Conservation (phyloP, 129 eudicot species). For the Flaveria linearis region DNA sequence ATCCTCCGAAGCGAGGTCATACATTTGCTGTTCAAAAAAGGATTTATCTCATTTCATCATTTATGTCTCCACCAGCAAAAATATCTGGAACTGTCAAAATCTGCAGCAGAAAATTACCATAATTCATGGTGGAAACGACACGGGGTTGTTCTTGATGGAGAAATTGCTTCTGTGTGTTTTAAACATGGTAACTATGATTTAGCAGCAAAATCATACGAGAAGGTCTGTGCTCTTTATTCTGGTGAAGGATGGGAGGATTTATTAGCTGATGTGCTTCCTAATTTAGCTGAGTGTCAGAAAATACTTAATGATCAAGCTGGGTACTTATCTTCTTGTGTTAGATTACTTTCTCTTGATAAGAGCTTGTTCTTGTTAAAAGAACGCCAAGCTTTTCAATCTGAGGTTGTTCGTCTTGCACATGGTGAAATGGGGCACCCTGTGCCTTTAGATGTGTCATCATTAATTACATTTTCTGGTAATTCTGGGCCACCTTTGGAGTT, state of each 20-base stretch:
- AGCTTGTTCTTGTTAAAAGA: slow-evolving; percentile 76
- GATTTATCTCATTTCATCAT: not conserved
- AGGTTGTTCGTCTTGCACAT: slow-evolving; percentile 90
- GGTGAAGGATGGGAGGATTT: slow-evolving; percentile 98
- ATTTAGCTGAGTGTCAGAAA: slow-evolving; percentile 91
- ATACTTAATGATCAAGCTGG: slow-evolving; percentile 92
- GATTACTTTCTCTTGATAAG: slow-evolving; percentile 86
- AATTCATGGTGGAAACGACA: slow-evolving; percentile 99
- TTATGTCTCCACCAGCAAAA: slow-evolving; percentile 57
- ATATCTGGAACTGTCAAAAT: slow-evolving; percentile 81
- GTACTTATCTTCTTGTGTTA: slow-evolving; percentile 89
- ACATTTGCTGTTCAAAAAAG: too few species aligned
- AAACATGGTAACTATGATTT: slow-evolving; percentile 75
- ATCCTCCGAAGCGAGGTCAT: too few species aligned
- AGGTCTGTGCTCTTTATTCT: slow-evolving; percentile 95
- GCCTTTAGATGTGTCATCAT: slow-evolving; percentile 90
- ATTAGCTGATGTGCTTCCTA: slow-evolving; percentile 93
- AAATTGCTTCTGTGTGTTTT: slow-evolving; percentile 84
- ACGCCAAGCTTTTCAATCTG: slow-evolving; percentile 91
- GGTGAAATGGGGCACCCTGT: slow-evolving; percentile 96
- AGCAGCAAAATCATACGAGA: slow-evolving; percentile 86
- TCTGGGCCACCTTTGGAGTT: slow-evolving; percentile 81
- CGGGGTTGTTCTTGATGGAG: slow-evolving; percentile 98
- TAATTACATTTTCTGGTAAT: slow-evolving; percentile 86
- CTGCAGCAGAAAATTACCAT: slow-evolving; percentile 92